Evolutionary conservation across 805 yeast genomes (phyloP).

Genomic region (Spathaspora arborariae): DNA sequence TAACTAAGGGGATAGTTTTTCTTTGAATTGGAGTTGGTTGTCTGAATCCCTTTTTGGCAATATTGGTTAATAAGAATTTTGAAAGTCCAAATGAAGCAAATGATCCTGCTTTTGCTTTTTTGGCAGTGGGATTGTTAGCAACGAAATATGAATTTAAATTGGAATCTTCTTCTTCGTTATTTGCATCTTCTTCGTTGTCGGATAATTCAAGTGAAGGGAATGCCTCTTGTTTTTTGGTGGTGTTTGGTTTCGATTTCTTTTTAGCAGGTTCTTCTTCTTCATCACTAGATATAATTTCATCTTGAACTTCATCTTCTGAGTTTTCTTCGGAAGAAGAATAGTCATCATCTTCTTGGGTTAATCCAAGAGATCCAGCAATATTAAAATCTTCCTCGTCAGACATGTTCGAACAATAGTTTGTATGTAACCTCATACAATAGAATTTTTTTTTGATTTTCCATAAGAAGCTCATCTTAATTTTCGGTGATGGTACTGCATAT

Average conservation of each 20-base stretch:
- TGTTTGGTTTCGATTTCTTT: conserved; percentile 18
- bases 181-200: conserved; percentile 42
- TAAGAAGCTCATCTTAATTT: background rate
- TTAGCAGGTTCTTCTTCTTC: conserved; percentile 41
- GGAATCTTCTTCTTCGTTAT: conserved; percentile 21
- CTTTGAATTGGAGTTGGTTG: conserved; percentile 98
- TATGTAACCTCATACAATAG: background rate
- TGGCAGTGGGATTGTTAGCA: conserved; percentile 39
- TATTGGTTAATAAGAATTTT: conserved; percentile 62
- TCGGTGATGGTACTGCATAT: background rate
- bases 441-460: background rate
- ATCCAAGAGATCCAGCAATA: conserved; percentile 58
- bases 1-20: conserved; percentile 85
- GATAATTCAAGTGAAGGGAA: conserved; percentile 54
- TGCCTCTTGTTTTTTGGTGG: conserved; percentile 6
- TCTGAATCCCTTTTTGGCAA: conserved; percentile 79
- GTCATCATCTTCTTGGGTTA: conserved; percentile 35
- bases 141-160: conserved; percentile 36
- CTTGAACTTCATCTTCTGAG: conserved; percentile 41
- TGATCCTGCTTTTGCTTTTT: conserved; percentile 71
- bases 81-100: conserved; percentile 90
- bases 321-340: conserved; percentile 18
- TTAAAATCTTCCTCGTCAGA: conserved; percentile 53
- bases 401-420: conserved; percentile 10
- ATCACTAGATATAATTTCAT: conserved; percentile 44